Evolutionary conservation across 2,329 filamentous ascomycete genomes (phyloP).

Genomic region (Trichoderma pleuroti): DNA sequence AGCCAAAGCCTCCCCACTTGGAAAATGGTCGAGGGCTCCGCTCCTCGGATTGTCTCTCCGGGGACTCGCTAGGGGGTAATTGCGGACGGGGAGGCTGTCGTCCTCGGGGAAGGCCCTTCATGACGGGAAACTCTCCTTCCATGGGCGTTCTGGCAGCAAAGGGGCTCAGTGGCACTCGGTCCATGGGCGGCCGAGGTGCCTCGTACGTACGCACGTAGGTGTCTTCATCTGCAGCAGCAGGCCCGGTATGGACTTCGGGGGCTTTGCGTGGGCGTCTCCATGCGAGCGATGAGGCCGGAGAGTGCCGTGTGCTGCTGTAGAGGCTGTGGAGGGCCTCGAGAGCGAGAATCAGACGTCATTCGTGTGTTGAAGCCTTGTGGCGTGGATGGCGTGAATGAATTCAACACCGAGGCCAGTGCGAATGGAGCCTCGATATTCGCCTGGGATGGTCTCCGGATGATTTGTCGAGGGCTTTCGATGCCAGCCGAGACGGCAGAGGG

Average conservation of each 20-base stretch:
- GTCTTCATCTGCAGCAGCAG: slow-evolving; percentile 17
- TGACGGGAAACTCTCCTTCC: slow-evolving; percentile 34
- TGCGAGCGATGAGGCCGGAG: slow-evolving; percentile 22
- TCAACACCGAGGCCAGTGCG: background rate
- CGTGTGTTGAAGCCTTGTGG: slow-evolving; percentile 29
- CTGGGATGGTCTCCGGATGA: slow-evolving; percentile 5
- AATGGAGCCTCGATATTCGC: background rate
- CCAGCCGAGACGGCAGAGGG: slow-evolving; percentile 3
- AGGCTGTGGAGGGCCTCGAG: slow-evolving; percentile 25
- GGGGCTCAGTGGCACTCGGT: slow-evolving; percentile 27
- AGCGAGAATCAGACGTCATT: slow-evolving; percentile 24
- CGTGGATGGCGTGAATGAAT: slow-evolving; percentile 24
- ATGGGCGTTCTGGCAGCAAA: slow-evolving; percentile 27
- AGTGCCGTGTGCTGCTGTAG: slow-evolving; percentile 25
- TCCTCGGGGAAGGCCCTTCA: slow-evolving; percentile 36
- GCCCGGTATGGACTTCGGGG: slow-evolving; percentile 26
- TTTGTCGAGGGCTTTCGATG: slow-evolving; percentile 11
- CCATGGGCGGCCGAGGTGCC: slow-evolving; percentile 14
- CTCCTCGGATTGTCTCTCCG: background rate
- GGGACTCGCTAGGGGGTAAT: slow-evolving; percentile 12
- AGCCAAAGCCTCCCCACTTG: slow-evolving; percentile 19
- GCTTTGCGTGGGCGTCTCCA: slow-evolving; percentile 10
- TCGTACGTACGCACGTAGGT: slow-evolving; percentile 19
- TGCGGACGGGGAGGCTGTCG: slow-evolving; percentile 25
- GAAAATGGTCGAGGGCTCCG: slow-evolving; percentile 18